Conservation (phyloP, 129 eudicot genomes). For the Helianthus tuberosus region DNA sequence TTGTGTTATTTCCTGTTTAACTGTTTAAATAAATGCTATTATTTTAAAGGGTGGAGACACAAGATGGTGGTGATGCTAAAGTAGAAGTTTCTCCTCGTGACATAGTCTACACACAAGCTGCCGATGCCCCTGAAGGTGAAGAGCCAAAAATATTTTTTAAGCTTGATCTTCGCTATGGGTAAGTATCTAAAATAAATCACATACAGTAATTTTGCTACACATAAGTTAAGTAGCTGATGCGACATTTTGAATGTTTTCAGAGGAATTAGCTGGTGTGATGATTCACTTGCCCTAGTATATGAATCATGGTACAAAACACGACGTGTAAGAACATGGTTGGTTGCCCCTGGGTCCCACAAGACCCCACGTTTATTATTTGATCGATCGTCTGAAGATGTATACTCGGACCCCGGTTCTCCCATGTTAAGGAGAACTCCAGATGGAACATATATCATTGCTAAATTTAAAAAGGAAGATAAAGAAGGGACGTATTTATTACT, state of each 20-base stretch:
- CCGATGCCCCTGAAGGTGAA: constrained; percentile 74
- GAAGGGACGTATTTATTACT: constrained; percentile 61
- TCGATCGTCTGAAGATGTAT: constrained; percentile 94
- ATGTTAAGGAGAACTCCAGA: constrained; percentile 78
- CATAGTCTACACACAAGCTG: constrained; percentile 76
- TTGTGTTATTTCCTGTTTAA: neutral
- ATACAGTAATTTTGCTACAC: neutral
- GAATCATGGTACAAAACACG: constrained; percentile 98
- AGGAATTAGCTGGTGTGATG: constrained; percentile 97
- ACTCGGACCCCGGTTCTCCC: constrained; percentile 99
- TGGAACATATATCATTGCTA: constrained; percentile 90
- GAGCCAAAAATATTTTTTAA: constrained; percentile 72
- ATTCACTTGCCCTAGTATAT: constrained; percentile 86
- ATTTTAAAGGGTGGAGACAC: constrained; percentile 88
- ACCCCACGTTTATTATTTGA: constrained; percentile 82
- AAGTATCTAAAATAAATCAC: constrained; percentile 15
- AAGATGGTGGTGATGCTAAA: constrained; percentile 98
- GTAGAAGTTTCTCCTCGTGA: constrained; percentile 97
- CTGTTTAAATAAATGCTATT: neutral
- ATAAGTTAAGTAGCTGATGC: constrained; percentile 1
- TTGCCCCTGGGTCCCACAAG: constrained; percentile 69
- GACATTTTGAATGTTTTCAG: constrained; percentile 41
- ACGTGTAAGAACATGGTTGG: constrained; percentile 74
- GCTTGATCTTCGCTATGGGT: constrained; percentile 99
- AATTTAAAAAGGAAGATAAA: constrained; percentile 68